A percentile compares a stretch with the other conserved stretches of the same genome.
Evolutionary conservation across 306 rosid species (phyloP).

Genomic region (Acacia crassicarpa): DNA sequence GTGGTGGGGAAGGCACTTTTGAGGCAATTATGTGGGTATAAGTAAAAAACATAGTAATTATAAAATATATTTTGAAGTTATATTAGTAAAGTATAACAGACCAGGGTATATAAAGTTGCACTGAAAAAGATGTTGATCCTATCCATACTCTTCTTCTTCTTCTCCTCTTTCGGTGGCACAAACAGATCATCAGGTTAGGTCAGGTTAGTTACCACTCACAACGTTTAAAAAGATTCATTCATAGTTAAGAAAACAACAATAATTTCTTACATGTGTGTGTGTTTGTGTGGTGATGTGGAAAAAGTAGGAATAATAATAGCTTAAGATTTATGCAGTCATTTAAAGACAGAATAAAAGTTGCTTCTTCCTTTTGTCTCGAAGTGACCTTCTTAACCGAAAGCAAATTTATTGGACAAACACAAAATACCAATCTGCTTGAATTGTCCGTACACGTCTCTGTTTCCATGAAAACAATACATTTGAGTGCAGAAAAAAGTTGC

Average conservation of each 20-base stretch:
- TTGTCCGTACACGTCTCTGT: neutral
- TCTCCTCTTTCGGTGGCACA: conserved; percentile 35
- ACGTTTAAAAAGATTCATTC: neutral
- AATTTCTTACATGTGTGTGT: neutral
- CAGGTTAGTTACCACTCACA: conserved; percentile 23
- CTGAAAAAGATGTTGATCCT: conserved; percentile 46
- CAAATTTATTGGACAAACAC: neutral
- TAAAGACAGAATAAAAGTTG: neutral
- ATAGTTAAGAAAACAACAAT: neutral
- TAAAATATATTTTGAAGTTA: conserved; percentile 1
- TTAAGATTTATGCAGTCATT: conserved; percentile 8
- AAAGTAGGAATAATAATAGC: neutral
- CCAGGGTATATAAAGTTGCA: conserved; percentile 40
- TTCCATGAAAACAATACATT: neutral
- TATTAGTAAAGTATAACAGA: conserved; percentile 28
- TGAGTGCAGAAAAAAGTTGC: neutral
- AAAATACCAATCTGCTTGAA: neutral
- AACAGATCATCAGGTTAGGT: conserved; percentile 18
- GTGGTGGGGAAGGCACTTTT: conserved; percentile 6
- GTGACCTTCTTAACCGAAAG: conserved; percentile 22
- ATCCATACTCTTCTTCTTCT: conserved; percentile 7
- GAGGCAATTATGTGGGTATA: neutral
- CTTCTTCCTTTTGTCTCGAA: conserved; percentile 1
- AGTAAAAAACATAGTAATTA: neutral
- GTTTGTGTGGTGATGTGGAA: neutral